Base-by-base conservation (phyloP, 129 eudicot genomes). In the Gnaphalium uliginosum region DNA sequence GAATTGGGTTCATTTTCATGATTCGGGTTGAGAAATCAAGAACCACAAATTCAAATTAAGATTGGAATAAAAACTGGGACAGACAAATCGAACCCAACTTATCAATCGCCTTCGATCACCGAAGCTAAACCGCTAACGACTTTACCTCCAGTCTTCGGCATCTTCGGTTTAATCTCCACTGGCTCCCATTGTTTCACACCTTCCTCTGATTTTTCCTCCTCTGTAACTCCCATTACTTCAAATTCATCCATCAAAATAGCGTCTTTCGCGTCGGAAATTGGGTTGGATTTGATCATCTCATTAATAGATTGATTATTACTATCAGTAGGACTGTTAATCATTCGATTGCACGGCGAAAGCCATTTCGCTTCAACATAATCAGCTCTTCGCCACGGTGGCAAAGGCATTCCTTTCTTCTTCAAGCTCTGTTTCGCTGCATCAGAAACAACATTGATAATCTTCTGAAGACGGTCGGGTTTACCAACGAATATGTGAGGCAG, bases 301-400 rank as follows among this genome's bases (percentile, higher is more conserved):
- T 61, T 73, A 18, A 35, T 43, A 39, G 73, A 43, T 51, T 37
- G 72, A 21, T 32, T 57, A 58, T 71, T 15, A 19, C 5, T 27
- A 58, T 66, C 71, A 33, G 51, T 11, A 61, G 13, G 30, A 72
- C 58, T 32, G 75, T 29, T 37, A 25, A 8, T 4, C 75, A 69
- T 30, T 53, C 84, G 84, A 54, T 82, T 87, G 77, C 79, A 73
- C 32, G 92, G 84, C 2, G 96, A 84, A 68, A 95, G 89, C 99
- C 99, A 95, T 78, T 95, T 95, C 37, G 96, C 86, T 60, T 86
- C 86, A 17, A 95, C 89, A 75, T 91, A 95, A 27, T 86, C 97
- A n/a, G 94, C 90, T 53, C 88, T 89, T 8, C 99, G 83, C 99
- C 99, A 95, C 15, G 99, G 99, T 0, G 99, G 99, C 15, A 89